Evolutionary conservation across 768 basidiomycete species (phyloP), one percentile per base, ranked within the genome.

Genomic region (Leccinum variicolor): DNA sequence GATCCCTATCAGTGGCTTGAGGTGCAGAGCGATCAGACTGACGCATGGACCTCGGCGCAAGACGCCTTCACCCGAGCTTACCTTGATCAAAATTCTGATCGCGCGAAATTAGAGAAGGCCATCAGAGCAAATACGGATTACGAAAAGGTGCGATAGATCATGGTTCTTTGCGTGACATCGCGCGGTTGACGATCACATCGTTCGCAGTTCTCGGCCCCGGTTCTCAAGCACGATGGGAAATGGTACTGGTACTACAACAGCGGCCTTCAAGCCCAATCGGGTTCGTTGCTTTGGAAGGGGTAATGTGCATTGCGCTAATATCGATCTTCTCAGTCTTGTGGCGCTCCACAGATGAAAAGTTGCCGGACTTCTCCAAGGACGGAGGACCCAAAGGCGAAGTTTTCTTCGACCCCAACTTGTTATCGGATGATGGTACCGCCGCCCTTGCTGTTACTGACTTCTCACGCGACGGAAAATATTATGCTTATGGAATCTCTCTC

Each of bases 171-270:
- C 13, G 10, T 33, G 10, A 56, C 3, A 50, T 55, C 36, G 19
- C 29, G 15, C 31, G 13, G 28, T 49, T 60, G 51, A 64, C 51
- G 34, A 39, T 39, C 52, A 0, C 6, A 54, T 47, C 54, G 51
- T 52, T 19, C 19, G 39, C 68, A 89, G 87, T 89, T 89, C 68
- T 82, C 81, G 21, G 74, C 84, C 0, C 91, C 90, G 0, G 62
- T 67, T 8, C 69, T 88, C 53, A 81, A 83, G 59, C 76, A 84
- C 14, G 89, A 92, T 63, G 81, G 79, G 15, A 81, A 80, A 50
- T 93, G 89, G 86, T 94, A 93, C 64, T 90, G 90, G 88, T 82
- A 80, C 65, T 81, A 86, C 66, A 92, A 93, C 72, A 84, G 81
- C 53, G 91, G 90, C 29, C 79, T 92, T 26, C 85, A 90, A 60